Percentiles rank a stretch among this genome's conserved stretches.
Conservation (phyloP, 1,139 yeast genomes). For the Hemisphaericaspora xylofermentans region DNA sequence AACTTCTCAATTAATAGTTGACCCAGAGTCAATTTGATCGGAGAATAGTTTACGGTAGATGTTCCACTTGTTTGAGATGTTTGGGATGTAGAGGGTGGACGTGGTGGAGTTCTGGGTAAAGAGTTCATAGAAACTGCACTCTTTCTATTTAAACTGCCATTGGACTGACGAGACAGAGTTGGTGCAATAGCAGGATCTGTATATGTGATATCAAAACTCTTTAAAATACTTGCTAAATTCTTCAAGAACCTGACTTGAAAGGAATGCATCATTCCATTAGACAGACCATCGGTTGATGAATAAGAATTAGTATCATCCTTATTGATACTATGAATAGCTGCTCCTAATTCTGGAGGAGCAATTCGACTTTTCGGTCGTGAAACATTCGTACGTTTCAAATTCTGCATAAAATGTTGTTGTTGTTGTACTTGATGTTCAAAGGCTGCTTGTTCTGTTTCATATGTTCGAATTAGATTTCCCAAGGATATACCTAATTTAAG, state of each 20-base stretch:
- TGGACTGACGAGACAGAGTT: constrained; percentile 2
- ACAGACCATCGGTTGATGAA: background rate
- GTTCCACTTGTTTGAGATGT: constrained; percentile 2
- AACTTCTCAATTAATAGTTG: constrained; percentile 47
- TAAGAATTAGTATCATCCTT: background rate
- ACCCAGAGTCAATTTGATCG: constrained; percentile 41
- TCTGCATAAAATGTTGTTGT: constrained; percentile 11
- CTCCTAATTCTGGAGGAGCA: constrained; percentile 1
- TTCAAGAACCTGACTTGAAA: constrained; percentile 38
- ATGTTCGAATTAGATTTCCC: constrained; percentile 41
- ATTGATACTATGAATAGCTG: background rate
- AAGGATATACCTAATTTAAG: constrained; percentile 45
- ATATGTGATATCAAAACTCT: constrained; percentile 43
- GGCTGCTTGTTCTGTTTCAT: constrained; percentile 37
- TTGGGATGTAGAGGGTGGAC: constrained; percentile 2
- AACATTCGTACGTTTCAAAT: constrained; percentile 4
- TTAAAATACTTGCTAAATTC: constrained; percentile 35
- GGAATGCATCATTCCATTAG: constrained; percentile 12
- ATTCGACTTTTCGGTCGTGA: constrained; percentile 1
- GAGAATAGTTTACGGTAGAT: constrained; percentile 24
- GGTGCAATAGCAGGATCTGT: background rate
- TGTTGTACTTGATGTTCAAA: constrained; percentile 15
- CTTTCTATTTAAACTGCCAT: constrained; percentile 4
- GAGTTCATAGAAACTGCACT: constrained; percentile 11
- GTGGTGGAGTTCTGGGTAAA: constrained; percentile 11